These are phyloP conservation scores for Dictyostelium brefeldianum DNA, from an alignment of 78 protist genomes.

Conservation along the genomic window DNA sequence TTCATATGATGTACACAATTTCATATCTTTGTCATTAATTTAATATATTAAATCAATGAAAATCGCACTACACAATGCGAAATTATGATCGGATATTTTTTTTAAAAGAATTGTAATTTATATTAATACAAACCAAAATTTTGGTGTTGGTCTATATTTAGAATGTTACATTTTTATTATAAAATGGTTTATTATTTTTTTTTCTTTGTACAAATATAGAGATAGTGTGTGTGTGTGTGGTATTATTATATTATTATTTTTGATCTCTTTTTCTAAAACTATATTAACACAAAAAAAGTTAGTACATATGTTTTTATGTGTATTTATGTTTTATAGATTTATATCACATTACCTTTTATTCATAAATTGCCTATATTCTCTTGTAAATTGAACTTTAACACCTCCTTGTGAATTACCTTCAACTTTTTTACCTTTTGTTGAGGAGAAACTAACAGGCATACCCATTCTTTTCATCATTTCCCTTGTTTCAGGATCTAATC, in stretches of 20 bases:
- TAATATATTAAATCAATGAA: too few relatives aligned
- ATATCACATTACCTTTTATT: conserved; percentile 4
- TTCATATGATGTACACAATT: too few relatives aligned
- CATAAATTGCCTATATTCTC: conserved; percentile 49
- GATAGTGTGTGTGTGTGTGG: too few relatives aligned
- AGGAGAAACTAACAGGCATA: neutral
- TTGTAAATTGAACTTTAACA: conserved; percentile 15
- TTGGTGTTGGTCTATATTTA: too few relatives aligned
- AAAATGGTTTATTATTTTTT: too few relatives aligned
- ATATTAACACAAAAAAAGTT: neutral
- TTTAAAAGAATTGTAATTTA: too few relatives aligned
- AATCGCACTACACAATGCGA: too few relatives aligned
- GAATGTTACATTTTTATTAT: too few relatives aligned
- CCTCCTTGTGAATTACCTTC: conserved; percentile 26
- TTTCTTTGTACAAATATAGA: too few relatives aligned
- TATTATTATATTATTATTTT: neutral
- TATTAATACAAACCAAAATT: too few relatives aligned
- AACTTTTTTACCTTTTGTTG: conserved; percentile 37
- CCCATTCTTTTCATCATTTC: conserved; percentile 38
- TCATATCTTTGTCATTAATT: too few relatives aligned
- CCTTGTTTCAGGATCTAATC: conserved; percentile 28
- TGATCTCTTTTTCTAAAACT: conserved; percentile 5
- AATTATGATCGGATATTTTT: too few relatives aligned
- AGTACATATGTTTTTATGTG: neutral
- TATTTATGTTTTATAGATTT: neutral